These are phyloP conservation scores for Claviceps africana DNA, from an alignment of 2,329 filamentous ascomycete species.

Conservation along the genomic window DNA sequence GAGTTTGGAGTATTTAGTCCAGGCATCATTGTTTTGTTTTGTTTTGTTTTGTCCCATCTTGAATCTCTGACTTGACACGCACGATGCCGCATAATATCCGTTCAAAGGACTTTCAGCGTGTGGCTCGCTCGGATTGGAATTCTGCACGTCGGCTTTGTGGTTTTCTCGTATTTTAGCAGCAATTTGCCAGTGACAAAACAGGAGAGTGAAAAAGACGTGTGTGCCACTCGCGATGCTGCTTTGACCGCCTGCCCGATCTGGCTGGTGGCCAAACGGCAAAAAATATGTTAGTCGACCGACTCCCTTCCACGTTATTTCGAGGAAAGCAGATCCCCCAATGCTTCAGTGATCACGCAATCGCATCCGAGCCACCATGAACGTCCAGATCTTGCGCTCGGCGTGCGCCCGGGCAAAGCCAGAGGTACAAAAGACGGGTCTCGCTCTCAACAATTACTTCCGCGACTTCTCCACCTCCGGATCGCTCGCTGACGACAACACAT, in stretches of 20 bases:
- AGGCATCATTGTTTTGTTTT: background rate
- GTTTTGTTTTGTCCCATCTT: background rate
- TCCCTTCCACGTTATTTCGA: background rate
- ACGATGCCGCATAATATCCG: background rate
- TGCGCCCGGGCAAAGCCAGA: constrained; percentile 22
- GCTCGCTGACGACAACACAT: constrained; percentile 15
- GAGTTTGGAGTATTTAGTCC: constrained; percentile 7
- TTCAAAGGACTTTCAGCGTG: background rate
- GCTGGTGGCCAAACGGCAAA: background rate
- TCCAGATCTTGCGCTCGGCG: constrained; percentile 24
- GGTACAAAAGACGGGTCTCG: constrained; percentile 16
- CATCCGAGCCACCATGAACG: constrained; percentile 20
- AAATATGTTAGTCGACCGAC: background rate
- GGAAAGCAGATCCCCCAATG: background rate
- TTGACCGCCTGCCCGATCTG: constrained; percentile 1
- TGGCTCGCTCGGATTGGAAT: background rate
- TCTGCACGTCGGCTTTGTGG: background rate
- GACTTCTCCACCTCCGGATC: constrained; percentile 24
- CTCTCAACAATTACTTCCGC: constrained; percentile 15
- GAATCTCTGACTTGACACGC: background rate
- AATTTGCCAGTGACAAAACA: too few species aligned
- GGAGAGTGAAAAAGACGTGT: background rate
- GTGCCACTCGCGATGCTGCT: background rate
- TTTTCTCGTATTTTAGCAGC: background rate
- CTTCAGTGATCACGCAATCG: constrained; percentile 1